These are phyloP conservation scores for Pyricularia pennisetigena DNA, from an alignment of 2,329 filamentous ascomycete genomes.

Conservation along the genomic window DNA sequence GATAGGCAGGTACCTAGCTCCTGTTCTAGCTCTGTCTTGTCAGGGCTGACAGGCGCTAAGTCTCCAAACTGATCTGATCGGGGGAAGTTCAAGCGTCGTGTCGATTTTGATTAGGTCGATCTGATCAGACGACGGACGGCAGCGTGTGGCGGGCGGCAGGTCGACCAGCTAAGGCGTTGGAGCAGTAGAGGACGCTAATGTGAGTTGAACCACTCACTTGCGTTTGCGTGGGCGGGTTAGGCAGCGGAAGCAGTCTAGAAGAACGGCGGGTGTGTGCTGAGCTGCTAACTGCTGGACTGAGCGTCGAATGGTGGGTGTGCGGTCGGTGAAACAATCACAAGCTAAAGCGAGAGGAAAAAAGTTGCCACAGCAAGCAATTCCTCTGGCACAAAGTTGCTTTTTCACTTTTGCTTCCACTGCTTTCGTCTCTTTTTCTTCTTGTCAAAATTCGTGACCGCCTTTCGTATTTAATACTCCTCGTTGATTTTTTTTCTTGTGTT, in stretches of 20 bases:
- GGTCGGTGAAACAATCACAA: neutral
- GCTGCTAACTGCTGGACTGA: neutral
- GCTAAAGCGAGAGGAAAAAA: neutral
- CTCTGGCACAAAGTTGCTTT: neutral
- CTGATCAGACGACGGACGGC: constrained; percentile 5
- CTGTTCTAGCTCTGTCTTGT: neutral
- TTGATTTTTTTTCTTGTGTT: neutral
- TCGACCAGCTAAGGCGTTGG: neutral
- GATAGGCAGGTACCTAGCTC: neutral
- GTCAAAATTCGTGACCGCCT: neutral
- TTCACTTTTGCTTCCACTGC: neutral
- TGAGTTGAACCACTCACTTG: neutral
- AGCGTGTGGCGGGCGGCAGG: constrained; percentile 2
- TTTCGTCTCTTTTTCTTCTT: neutral
- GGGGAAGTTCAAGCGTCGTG: neutral
- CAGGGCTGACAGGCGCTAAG: neutral
- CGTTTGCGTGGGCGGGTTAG: neutral
- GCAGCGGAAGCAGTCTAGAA: neutral
- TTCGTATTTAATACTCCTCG: neutral
- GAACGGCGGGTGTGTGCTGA: neutral
- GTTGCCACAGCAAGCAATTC: neutral
- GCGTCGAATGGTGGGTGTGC: neutral
- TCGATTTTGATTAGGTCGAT: constrained; percentile 5
- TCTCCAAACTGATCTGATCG: neutral
- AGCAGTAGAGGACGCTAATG: neutral